Percentiles rank a stretch among this genome's conserved stretches.
Conservation (phyloP, 371 early-diverging fungal species). For the Cokeromyces recurvatus region DNA sequence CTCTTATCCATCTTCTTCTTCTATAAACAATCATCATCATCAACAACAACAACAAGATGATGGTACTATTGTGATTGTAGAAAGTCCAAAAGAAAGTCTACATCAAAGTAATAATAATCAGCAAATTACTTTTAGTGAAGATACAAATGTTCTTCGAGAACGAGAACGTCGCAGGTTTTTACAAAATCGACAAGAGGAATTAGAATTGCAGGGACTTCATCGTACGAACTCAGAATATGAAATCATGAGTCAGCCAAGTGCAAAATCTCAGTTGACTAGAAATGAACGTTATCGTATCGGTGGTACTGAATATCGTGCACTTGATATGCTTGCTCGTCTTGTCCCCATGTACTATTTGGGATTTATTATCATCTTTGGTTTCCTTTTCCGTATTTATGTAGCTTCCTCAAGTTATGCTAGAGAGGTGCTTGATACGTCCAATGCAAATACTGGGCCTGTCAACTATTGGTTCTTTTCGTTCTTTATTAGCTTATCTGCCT, state of each 20-base stretch:
- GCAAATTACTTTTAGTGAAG: conserved; percentile 23
- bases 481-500: conserved; percentile 31
- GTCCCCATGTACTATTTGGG: conserved; percentile 30
- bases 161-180: conserved; percentile 15
- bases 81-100: not conserved
- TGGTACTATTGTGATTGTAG: not conserved
- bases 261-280: conserved; percentile 24
- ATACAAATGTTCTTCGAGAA: conserved; percentile 19
- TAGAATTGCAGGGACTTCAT: not conserved
- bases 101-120: conserved; percentile 6
- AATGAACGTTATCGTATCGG: conserved; percentile 33
- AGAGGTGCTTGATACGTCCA: conserved; percentile 26
- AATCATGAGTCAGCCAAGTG: conserved; percentile 19
- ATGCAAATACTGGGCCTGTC: conserved; percentile 19
- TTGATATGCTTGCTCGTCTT: conserved; percentile 26
- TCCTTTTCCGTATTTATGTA: conserved; percentile 33
- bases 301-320: conserved; percentile 36
- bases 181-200: not conserved
- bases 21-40: no score
- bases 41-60: no score
- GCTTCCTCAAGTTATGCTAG: conserved; percentile 27
- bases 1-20: no score
- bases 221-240: conserved; percentile 19
- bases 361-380: conserved; percentile 19
- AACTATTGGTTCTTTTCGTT: conserved; percentile 45